Conservation (phyloP, 1,284 basidiomycete genomes). For the Papiliotrema fonsecae region DNA sequence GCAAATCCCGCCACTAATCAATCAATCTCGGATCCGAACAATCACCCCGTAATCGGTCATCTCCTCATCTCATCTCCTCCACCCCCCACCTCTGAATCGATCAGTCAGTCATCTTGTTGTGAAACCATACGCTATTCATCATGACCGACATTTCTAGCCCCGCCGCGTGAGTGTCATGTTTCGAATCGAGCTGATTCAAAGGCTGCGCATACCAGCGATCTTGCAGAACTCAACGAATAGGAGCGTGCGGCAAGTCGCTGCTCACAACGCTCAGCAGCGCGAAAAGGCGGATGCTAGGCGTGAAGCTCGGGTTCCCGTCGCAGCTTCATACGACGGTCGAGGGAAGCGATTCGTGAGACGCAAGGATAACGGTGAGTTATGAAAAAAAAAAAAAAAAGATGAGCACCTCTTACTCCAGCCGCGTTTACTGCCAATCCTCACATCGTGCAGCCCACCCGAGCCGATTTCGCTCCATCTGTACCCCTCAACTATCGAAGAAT, state of each 20-base stretch:
- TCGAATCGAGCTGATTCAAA: no score
- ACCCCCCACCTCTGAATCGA: no score
- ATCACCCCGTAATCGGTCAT: no score
- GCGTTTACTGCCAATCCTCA: constrained; percentile 42
- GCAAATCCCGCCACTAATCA: no score
- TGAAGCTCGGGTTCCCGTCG: constrained; percentile 13
- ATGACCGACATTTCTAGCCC: no score
- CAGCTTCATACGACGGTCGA: constrained; percentile 13
- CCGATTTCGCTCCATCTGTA: constrained; percentile 36
- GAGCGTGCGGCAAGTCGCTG: constrained; percentile 33
- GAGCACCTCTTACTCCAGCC: constrained; percentile 17
- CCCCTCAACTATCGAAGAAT: constrained; percentile 34
- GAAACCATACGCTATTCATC: no score
- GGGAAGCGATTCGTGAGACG: constrained; percentile 43
- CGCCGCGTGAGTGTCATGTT: no score
- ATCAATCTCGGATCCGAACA: no score
- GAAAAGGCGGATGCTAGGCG: constrained; percentile 35
- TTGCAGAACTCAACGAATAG: constrained; percentile 40
- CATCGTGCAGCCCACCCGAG: constrained; percentile 25
- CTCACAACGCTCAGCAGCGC: constrained; percentile 43
- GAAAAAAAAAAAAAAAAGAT: neutral
- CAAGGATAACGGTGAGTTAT: constrained; percentile 40
- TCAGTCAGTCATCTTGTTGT: no score
- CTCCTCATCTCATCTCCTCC: no score
- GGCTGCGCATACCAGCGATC: constrained; percentile 44